These are phyloP conservation scores for Didymella arachidicola DNA, from an alignment of 2,329 filamentous ascomycete genomes.

Conservation along the genomic window DNA sequence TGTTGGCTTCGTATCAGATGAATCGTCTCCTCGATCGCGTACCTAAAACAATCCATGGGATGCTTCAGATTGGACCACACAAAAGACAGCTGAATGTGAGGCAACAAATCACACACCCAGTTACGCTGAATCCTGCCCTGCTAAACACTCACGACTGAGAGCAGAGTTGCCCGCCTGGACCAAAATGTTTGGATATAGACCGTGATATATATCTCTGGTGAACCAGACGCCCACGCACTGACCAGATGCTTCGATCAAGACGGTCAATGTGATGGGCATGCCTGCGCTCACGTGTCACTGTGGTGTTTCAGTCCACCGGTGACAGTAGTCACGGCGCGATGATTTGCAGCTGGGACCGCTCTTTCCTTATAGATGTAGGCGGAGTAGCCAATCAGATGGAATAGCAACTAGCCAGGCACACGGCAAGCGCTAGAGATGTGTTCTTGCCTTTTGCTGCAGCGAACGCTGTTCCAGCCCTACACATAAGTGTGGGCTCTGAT, in stretches of 20 bases:
- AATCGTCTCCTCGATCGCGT: too few relatives aligned
- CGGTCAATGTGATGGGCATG: too few relatives aligned
- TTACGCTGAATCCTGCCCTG: too few relatives aligned
- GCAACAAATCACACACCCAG: too few relatives aligned
- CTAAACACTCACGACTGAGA: too few relatives aligned
- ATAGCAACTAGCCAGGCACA: not conserved
- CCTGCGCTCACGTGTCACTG: not conserved
- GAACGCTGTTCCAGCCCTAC: conserved; percentile 17
- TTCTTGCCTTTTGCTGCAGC: conserved; percentile 1
- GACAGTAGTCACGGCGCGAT: not conserved
- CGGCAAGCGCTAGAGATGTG: conserved; percentile 3
- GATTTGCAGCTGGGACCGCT: not conserved
- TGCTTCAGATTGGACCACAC: too few relatives aligned
- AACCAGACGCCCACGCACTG: not conserved
- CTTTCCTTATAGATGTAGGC: not conserved
- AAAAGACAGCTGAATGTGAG: too few relatives aligned
- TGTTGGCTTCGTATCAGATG: too few relatives aligned
- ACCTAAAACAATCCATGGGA: too few relatives aligned
- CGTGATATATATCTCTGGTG: not conserved
- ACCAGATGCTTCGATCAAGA: not conserved
- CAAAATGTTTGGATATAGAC: too few relatives aligned
- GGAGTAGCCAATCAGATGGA: conserved; percentile 6
- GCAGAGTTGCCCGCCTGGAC: too few relatives aligned
- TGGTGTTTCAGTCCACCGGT: not conserved
- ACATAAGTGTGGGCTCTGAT: conserved; percentile 7